Base-by-base conservation (phyloP, 768 basidiomycete genomes). In the Leccinum longicurvipes region DNA sequence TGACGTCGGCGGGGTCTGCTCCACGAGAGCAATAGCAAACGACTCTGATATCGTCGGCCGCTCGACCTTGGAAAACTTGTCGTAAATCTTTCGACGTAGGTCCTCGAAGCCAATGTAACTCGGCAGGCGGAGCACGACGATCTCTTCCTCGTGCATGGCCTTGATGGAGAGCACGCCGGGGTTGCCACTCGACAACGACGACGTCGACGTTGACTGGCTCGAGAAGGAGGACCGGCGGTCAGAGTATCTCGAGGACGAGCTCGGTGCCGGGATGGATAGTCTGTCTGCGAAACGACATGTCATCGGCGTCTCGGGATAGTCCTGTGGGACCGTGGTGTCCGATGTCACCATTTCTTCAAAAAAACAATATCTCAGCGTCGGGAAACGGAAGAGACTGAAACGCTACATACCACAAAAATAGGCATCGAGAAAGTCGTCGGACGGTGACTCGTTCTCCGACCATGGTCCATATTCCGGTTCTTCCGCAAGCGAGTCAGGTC, bases 21-120 rank as follows among this genome's bases (percentile, higher is more conserved):
- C 74, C 47, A 80, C 63, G 60, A 83, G 79, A 19, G 80, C 82
- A 29, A 90, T 69, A 8, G 75, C 77, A 65, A 90, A 90, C 1
- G 75, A 70, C 7, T 77, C 72, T 0, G 77, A 76, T 23, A 89
- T 78, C 12, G 77, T 73, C 42, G 84, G 60, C 47, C 77, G 78
- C 67, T 84, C 85, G 62, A 84, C 80, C 23, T 77, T 74, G n/a
- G 79, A 76, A 64, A 91, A 85, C 63, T 89, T 89, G 53, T 85
- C 81, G 58, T 80, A 79, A 24, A 91, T 72, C 47, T 80, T 78
- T 50, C 73, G 72, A 56, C 84, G 84, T 15, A 90, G 62, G 45
- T 83, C 82, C 17, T 68, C 62, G 53, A 84, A 78, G n/a, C 77
- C 44, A 55, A 76, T 74, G 41, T 75, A 71, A 58, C 76, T 76